Base-by-base conservation (phyloP, 352 stramenopile species). In the Phytophthora ramorum region DNA sequence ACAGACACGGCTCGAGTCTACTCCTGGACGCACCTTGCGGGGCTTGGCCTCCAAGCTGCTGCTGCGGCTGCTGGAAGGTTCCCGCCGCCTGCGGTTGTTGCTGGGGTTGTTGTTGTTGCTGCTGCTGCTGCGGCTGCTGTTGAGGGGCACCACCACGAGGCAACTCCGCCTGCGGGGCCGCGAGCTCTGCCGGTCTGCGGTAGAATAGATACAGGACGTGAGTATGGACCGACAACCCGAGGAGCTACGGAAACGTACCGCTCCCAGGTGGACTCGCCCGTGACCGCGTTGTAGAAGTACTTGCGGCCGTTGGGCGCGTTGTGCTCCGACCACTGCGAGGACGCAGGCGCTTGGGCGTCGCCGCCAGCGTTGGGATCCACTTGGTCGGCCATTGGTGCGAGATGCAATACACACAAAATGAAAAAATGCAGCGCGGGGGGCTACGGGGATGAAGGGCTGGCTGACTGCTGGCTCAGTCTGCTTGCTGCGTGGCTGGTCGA, bases 281-380 rank as follows among this genome's bases (percentile, higher is more conserved):
- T 96, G 59, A 86, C 78, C 72, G 86, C 79, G 72, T 97, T 97
- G 83, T 97, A 97, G 73, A 92, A 97, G 71, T 97, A 97, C 71
- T 93, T 94, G 76, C 90, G 84, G 55, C 91, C 91, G 63, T 97
- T 94, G 28, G 90, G 91, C 12, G 90, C 90, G 67, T 78, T 95
- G 75, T 97, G 91, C 72, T 97, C 91, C 52, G 90, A 94, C 91
- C 91, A 97, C 57, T 89, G 78, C 44, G 76, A 75, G 37, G 63
- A 67, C 35, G 73, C 74, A 9, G 73, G 63, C 28, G 69, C 73
- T 32, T 68, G 69, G 47, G 69, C 63, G 13, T 90, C 81, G 16
- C 43, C 70, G 35, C 43, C 53, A 22, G 71, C 56, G 46, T 66
- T 77, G 40, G 61, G 58, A 63, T 91, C 84, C 44, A 79, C 80